Evolutionary conservation across 371 early-diverging fungal genomes (phyloP).

Genomic region (Smittium mucronatum): DNA sequence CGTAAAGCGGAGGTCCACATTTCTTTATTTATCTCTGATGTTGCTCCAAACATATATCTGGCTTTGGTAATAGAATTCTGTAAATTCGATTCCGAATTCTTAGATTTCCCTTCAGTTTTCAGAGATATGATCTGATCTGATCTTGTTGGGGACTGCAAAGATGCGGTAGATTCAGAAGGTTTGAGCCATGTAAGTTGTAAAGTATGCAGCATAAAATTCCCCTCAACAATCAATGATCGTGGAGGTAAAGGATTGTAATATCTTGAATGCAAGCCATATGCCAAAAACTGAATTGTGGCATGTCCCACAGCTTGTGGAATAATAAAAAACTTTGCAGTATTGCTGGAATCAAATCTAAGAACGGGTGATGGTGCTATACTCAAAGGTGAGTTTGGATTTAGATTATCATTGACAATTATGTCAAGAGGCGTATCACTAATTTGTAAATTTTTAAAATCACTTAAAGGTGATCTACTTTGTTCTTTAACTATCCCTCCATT

Average conservation of each 20-base stretch:
- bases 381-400: constrained; percentile 12
- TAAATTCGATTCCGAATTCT: neutral
- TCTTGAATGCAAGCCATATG: constrained; percentile 28
- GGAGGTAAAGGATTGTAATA: constrained; percentile 34
- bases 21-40: neutral
- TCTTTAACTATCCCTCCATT: neutral
- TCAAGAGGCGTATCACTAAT: neutral
- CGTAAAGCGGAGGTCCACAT: constrained; percentile 4
- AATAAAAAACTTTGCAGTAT: constrained; percentile 27
- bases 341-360: constrained; percentile 19
- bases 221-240: constrained; percentile 29
- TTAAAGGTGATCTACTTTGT: neutral
- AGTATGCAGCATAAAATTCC: constrained; percentile 31
- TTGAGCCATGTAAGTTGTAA: constrained; percentile 29
- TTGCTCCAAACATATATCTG: constrained; percentile 11
- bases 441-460: neutral
- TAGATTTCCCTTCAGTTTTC: neutral
- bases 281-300: constrained; percentile 29
- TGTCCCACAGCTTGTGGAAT: constrained; percentile 28
- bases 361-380: constrained; percentile 23
- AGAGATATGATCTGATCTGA: neutral
- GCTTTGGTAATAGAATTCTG: neutral
- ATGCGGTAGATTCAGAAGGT: neutral
- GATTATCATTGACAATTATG: constrained; percentile 4
- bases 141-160: neutral